Conservation (phyloP, 2,329 filamentous ascomycete genomes). For the Ophiostoma perfectum region DNA sequence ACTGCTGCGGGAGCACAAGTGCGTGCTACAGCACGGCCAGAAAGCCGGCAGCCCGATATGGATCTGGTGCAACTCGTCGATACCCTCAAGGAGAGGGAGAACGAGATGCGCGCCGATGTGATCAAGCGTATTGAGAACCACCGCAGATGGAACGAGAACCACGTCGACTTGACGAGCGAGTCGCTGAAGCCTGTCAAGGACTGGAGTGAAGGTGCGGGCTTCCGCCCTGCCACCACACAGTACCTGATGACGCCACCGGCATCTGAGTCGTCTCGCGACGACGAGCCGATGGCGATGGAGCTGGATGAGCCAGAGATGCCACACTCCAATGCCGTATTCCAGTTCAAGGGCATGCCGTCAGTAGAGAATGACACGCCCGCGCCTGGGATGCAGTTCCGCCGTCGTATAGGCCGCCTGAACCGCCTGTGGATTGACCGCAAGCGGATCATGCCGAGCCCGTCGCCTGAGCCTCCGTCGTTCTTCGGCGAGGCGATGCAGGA, state of each 20-base stretch:
- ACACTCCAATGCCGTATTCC: constrained; percentile 37
- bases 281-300: constrained; percentile 44
- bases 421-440: constrained; percentile 84
- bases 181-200: constrained; percentile 76
- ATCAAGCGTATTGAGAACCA: constrained; percentile 84
- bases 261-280: constrained; percentile 42
- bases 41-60: constrained; percentile 64
- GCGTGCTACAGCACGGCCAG: constrained; percentile 63
- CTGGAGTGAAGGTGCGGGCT: constrained; percentile 54
- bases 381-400: constrained; percentile 63
- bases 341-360: constrained; percentile 40
- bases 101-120: constrained; percentile 73
- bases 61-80: constrained; percentile 75
- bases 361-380: constrained; percentile 24
- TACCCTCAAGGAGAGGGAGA: constrained; percentile 73
- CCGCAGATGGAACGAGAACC: constrained; percentile 83
- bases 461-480: constrained; percentile 33
- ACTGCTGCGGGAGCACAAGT: constrained; percentile 55
- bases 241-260: constrained; percentile 63
- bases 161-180: constrained; percentile 79
- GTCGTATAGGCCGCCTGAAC: constrained; percentile 77
- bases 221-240: constrained; percentile 66
- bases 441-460: constrained; percentile 50
- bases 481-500: constrained; percentile 17
- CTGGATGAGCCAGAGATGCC: constrained; percentile 42